These are phyloP conservation scores for Rhododendron mucronatum DNA, from an alignment of 148 eudicot species.

Conservation along the genomic window DNA sequence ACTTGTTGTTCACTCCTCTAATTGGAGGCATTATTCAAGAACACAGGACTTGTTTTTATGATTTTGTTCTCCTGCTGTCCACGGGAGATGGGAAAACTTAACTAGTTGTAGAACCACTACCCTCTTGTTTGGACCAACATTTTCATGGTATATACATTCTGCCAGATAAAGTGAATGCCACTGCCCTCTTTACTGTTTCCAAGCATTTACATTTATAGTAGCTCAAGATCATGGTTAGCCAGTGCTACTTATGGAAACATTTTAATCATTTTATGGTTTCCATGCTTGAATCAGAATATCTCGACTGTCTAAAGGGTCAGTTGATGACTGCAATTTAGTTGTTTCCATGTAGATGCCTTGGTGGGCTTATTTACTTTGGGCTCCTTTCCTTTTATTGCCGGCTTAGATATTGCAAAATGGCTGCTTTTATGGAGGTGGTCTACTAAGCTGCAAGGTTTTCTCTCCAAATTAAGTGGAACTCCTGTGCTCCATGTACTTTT, in stretches of 20 bases:
- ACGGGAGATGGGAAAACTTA: background rate
- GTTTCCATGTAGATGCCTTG: background rate
- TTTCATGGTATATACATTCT: background rate
- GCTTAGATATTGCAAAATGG: background rate
- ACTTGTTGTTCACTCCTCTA: background rate
- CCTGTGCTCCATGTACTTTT: background rate
- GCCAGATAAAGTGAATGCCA: background rate
- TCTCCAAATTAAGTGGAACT: background rate
- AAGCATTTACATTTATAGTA: background rate
- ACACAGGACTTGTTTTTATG: background rate
- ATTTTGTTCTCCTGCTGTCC: background rate
- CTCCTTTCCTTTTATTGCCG: background rate
- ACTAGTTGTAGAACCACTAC: background rate
- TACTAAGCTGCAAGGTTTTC: background rate
- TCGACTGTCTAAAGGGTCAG: background rate
- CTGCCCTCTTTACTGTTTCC: background rate
- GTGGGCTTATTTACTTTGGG: background rate
- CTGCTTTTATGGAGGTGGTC: background rate
- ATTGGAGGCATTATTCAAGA: background rate
- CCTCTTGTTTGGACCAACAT: background rate
- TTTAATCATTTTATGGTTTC: background rate
- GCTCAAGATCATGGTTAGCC: background rate
- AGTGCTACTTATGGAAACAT: background rate
- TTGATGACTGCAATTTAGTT: background rate
- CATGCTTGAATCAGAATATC: background rate